Base-by-base conservation (phyloP, 2,329 filamentous ascomycete genomes). In the Fusarium liriodendri region DNA sequence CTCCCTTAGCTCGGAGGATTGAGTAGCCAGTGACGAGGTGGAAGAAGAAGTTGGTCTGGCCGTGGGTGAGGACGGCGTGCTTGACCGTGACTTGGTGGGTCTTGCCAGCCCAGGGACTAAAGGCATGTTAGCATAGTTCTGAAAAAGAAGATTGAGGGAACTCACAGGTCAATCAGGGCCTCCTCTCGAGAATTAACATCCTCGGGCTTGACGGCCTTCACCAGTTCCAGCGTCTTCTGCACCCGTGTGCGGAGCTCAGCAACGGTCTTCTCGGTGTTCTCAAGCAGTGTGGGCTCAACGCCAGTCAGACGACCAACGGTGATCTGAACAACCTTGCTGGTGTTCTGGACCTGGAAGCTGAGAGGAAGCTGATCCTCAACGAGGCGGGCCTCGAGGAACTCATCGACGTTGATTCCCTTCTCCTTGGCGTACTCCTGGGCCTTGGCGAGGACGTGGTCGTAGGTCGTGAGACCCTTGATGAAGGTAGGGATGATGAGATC, bases 401-500 rank as follows among this genome's bases (percentile, higher is more conserved):
- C 62, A 27, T 77, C 62, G 20, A 70, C 65, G 20, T 76, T 55
- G 20, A 74, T 29, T 1, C 62, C 58, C 27, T 77, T 74, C 27
- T 72, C 67, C 55, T 72, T 70, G 47, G 74, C 72, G 42, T 72
- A 71, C 20, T 76, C 47, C n/a, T 77, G 70, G 3, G 75, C 75
- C 16, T 76, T 69, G 18, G 50, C 47, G 37, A 73, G 68, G n/a
- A 75, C 58, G 27, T 70, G 72, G 40, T 75, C 72, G 29, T 69
- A 69, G 20, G 72, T 62, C 6, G 64, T 22, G n/a, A 75, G 61
- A 13, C 68, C 70, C 32, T 71, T 65, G 62, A 50, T 62, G 13
- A 73, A 67, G n/a, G 70, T 75, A 22, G 64, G 64, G n/a, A 75
- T 58, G 18, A 69, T 22, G 22, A 70, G 40, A 35, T 75, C 68